Conservation (phyloP, 345 rosid species). For the Theobroma cacao region DNA sequence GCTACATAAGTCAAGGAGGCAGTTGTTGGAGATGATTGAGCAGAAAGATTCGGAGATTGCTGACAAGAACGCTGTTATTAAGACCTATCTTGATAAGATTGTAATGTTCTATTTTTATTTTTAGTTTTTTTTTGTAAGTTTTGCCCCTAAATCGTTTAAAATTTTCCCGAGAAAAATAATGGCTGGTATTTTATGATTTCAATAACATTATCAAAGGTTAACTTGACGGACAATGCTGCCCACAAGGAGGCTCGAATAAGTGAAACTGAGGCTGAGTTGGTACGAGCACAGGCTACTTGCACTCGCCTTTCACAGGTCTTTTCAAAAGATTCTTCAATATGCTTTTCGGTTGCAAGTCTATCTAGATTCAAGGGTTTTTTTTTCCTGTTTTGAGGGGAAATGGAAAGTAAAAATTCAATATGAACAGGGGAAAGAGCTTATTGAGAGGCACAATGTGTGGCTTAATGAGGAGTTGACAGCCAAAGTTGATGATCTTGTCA, state of each 20-base stretch:
- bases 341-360: not conserved
- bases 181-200: not conserved
- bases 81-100: conserved; percentile 77
- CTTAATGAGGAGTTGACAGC: conserved; percentile 81
- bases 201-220: conserved; percentile 44
- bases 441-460: conserved; percentile 86
- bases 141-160: not conserved
- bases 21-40: conserved; percentile 77
- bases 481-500: conserved; percentile 61
- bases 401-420: conserved; percentile 19
- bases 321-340: not conserved
- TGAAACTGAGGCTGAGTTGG: conserved; percentile 67
- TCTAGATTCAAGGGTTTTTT: not conserved
- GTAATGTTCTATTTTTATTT: conserved; percentile 37
- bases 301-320: conserved; percentile 74
- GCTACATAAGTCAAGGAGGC: conserved; percentile 83
- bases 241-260: conserved; percentile 63
- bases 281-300: conserved; percentile 56
- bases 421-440: conserved; percentile 85
- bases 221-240: conserved; percentile 60
- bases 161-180: not conserved
- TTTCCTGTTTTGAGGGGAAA: not conserved
- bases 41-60: conserved; percentile 73
- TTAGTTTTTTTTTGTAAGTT: not conserved
- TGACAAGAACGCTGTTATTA: conserved; percentile 72